phyloP scores from a whole-genome alignment of 306 rosid genomes.

The Chamaecrista fasciculata region DNA sequence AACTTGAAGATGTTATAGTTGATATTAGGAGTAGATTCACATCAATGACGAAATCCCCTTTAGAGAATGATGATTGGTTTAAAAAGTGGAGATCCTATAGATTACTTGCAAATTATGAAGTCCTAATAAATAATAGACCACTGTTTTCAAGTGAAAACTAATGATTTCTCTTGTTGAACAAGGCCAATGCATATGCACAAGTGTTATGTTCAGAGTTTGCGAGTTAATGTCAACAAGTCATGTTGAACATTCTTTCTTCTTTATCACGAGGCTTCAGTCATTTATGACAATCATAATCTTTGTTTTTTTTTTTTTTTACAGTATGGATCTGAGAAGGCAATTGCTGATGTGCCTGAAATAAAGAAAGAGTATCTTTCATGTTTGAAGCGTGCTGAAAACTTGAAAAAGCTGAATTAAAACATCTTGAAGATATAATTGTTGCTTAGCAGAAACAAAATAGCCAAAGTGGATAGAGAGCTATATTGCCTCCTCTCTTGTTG shows the following conservation, averaged over 20 bases:
- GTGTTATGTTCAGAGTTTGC: background rate
- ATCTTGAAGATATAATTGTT: constrained; percentile 38
- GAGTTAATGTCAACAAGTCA: background rate
- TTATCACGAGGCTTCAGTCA: background rate
- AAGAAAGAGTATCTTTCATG: constrained; percentile 70
- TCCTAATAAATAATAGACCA: background rate
- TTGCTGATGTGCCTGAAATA: constrained; percentile 50
- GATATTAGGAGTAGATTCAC: background rate
- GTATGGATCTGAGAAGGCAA: constrained; percentile 49
- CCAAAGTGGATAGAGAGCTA: constrained; percentile 20
- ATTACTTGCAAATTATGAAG: background rate
- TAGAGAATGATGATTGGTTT: background rate
- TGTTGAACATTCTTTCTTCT: background rate
- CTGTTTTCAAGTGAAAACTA: background rate
- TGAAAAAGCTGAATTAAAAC: constrained; percentile 48
- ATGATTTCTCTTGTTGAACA: background rate
- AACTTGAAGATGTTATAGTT: background rate
- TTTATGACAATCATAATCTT: background rate
- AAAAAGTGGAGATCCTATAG: background rate
- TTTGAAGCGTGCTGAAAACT: constrained; percentile 56
- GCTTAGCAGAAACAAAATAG: constrained; percentile 24
- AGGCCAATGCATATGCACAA: background rate
- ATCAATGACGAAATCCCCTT: background rate
- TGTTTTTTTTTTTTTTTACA: constrained; percentile 38
- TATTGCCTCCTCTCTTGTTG: background rate